phyloP scores from a whole-genome alignment of 2,329 filamentous ascomycete species.

The Nothophoma quercina region DNA sequence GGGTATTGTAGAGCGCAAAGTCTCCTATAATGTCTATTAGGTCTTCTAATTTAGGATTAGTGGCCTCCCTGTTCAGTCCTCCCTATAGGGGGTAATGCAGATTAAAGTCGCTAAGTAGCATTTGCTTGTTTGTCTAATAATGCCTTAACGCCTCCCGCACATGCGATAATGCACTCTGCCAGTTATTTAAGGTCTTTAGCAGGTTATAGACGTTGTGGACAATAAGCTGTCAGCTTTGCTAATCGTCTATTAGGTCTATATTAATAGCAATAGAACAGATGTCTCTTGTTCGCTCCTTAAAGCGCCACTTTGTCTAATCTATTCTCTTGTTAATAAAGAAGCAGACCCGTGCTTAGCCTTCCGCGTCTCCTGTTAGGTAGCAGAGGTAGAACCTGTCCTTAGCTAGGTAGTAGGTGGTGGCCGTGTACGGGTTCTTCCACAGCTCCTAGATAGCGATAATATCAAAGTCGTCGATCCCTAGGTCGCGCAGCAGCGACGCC shows the following conservation, averaged over 20 bases:
- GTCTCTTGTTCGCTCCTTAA: slow-evolving; percentile 23
- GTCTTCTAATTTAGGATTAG: background rate
- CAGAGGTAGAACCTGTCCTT: slow-evolving; percentile 27
- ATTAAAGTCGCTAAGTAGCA: background rate
- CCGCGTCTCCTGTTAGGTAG: slow-evolving; percentile 14
- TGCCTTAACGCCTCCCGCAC: too few relatives aligned
- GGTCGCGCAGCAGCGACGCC: slow-evolving; percentile 29
- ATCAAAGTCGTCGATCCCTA: slow-evolving; percentile 25
- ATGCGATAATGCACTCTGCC: too few relatives aligned
- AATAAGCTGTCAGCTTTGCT: background rate
- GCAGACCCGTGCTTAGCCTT: slow-evolving; percentile 27
- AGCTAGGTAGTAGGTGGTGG: slow-evolving; percentile 32
- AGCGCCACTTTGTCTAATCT: slow-evolving; percentile 22
- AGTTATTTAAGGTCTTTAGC: background rate
- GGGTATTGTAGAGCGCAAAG: background rate
- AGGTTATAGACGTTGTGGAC: background rate
- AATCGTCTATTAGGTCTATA: slow-evolving; percentile 3
- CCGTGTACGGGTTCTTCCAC: slow-evolving; percentile 23
- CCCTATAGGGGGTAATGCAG: background rate
- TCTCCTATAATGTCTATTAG: background rate
- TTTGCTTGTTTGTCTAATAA: background rate
- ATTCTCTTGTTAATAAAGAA: slow-evolving; percentile 36
- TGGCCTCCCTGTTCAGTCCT: background rate
- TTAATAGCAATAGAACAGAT: slow-evolving; percentile 25
- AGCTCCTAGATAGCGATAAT: slow-evolving; percentile 28